These are phyloP conservation scores for Trichoderma gamsii DNA, from an alignment of 495 filamentous ascomycete genomes.

Conservation along the genomic window DNA sequence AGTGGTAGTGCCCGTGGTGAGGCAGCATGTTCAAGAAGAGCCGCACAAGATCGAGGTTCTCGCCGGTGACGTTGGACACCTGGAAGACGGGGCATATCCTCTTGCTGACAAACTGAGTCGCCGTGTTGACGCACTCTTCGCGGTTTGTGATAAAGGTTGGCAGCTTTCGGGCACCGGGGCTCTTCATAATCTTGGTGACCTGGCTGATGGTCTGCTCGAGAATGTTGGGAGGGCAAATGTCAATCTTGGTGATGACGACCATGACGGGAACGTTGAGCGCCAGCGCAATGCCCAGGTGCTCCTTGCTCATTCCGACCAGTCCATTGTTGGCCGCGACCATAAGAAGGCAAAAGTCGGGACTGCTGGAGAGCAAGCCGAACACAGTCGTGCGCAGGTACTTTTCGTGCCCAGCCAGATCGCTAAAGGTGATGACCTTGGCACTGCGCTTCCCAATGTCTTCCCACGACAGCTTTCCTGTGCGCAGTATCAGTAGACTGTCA, in stretches of 20 bases:
- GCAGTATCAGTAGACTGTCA: neutral
- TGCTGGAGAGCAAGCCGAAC: slow-evolving; percentile 89
- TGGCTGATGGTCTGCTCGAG: slow-evolving; percentile 91
- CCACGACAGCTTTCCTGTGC: slow-evolving; percentile 65
- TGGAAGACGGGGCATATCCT: slow-evolving; percentile 97
- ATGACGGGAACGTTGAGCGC: slow-evolving; percentile 96
- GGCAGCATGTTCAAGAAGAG: slow-evolving; percentile 94
- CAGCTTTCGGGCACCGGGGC: slow-evolving; percentile 87
- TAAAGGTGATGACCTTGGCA: slow-evolving; percentile 94
- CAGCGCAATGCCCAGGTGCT: slow-evolving; percentile 92
- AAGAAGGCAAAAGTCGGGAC: slow-evolving; percentile 93
- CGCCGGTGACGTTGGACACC: slow-evolving; percentile 93
- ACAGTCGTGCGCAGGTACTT: slow-evolving; percentile 93
- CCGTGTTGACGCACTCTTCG: slow-evolving; percentile 89
- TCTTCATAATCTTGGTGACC: slow-evolving; percentile 85
- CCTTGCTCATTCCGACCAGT: slow-evolving; percentile 94
- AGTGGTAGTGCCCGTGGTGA: slow-evolving; percentile 88
- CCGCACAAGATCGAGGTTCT: slow-evolving; percentile 71
- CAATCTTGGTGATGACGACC: slow-evolving; percentile 97
- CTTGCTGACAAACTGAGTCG: slow-evolving; percentile 91
- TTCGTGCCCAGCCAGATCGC: slow-evolving; percentile 92
- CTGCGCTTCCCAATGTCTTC: slow-evolving; percentile 96
- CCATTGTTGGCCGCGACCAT: slow-evolving; percentile 99
- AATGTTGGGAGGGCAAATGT: slow-evolving; percentile 96
- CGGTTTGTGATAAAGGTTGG: slow-evolving; percentile 93